Conservation (phyloP, 2,329 filamentous ascomycete genomes). For the Hortaea sp. region DNA sequence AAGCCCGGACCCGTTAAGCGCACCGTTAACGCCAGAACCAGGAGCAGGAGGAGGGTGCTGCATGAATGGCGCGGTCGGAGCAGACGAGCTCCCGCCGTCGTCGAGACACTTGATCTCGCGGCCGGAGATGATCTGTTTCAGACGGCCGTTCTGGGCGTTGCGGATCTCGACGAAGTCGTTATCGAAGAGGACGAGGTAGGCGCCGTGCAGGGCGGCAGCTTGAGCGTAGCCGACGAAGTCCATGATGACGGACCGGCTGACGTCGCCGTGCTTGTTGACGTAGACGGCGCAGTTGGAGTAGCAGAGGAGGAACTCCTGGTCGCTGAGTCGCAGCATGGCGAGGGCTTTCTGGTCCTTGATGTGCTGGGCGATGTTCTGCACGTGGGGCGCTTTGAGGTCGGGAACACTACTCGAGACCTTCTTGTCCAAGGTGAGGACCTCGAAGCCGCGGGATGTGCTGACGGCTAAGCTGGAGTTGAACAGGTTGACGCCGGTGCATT, state of each 20-base stretch:
- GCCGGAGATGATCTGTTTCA: slow-evolving; percentile 89
- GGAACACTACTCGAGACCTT: slow-evolving; percentile 93
- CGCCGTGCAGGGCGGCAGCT: slow-evolving; percentile 77
- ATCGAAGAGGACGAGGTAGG: slow-evolving; percentile 88
- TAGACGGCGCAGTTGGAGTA: slow-evolving; percentile 97
- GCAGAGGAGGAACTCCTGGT: slow-evolving; percentile 78
- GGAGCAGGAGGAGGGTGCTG: slow-evolving; percentile 4
- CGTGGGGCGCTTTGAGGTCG: slow-evolving; percentile 66
- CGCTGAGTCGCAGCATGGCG: slow-evolving; percentile 91
- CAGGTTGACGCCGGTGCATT: slow-evolving; percentile 89
- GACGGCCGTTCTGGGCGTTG: slow-evolving; percentile 87
- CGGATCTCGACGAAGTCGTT: slow-evolving; percentile 94
- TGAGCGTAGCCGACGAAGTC: slow-evolving; percentile 94
- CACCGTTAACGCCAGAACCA: slow-evolving; percentile 7
- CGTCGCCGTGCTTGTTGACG: slow-evolving; percentile 95
- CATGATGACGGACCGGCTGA: slow-evolving; percentile 90
- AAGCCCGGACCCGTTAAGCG: slow-evolving; percentile 20
- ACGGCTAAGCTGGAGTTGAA: slow-evolving; percentile 94
- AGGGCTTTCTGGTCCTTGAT: slow-evolving; percentile 76
- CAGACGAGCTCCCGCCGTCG: slow-evolving; percentile 60
- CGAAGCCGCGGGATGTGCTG: slow-evolving; percentile 81
- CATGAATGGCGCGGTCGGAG: slow-evolving; percentile 31
- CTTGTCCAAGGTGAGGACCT: slow-evolving; percentile 93
- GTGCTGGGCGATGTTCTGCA: slow-evolving; percentile 74
- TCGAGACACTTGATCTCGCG: slow-evolving; percentile 84